These are phyloP conservation scores for Leishmania braziliensis DNA, from an alignment of 208 protist genomes.

Conservation along the genomic window DNA sequence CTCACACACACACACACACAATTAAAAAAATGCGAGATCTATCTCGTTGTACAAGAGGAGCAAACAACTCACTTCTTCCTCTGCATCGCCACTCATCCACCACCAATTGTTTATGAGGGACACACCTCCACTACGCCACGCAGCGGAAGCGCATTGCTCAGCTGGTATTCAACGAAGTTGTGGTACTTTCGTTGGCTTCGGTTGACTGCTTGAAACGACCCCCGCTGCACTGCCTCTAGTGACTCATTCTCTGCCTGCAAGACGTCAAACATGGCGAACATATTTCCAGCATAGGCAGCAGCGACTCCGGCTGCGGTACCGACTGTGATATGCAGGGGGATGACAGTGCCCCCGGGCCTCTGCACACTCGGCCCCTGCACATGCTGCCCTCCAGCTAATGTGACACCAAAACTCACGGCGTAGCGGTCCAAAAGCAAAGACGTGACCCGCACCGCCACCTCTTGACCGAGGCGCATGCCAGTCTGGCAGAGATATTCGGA, in stretches of 20 bases:
- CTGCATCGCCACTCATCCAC: background rate
- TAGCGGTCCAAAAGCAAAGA: conserved; percentile 72
- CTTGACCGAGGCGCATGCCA: conserved; percentile 31
- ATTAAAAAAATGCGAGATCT: background rate
- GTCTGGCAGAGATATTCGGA: conserved; percentile 19
- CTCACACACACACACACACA: background rate
- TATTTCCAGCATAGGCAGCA: conserved; percentile 51
- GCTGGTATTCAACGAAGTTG: conserved; percentile 65
- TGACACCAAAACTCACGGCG: conserved; percentile 56
- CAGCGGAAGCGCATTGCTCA: conserved; percentile 21
- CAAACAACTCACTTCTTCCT: background rate
- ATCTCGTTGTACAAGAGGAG: background rate
- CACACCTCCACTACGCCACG: conserved; percentile 26
- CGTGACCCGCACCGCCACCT: conserved; percentile 40
- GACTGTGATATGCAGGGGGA: conserved; percentile 73
- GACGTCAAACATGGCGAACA: conserved; percentile 56
- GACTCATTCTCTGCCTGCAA: conserved; percentile 61
- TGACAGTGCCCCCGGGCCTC: background rate
- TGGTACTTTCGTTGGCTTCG: conserved; percentile 86
- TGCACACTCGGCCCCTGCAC: conserved; percentile 14
- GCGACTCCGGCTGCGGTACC: conserved; percentile 34
- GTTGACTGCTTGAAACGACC: conserved; percentile 27
- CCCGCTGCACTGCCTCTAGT: conserved; percentile 27
- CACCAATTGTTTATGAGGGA: background rate
- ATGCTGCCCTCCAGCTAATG: conserved; percentile 5